Evolutionary conservation across 768 basidiomycete genomes (phyloP).

Genomic region (Xerocomellus intermedius): DNA sequence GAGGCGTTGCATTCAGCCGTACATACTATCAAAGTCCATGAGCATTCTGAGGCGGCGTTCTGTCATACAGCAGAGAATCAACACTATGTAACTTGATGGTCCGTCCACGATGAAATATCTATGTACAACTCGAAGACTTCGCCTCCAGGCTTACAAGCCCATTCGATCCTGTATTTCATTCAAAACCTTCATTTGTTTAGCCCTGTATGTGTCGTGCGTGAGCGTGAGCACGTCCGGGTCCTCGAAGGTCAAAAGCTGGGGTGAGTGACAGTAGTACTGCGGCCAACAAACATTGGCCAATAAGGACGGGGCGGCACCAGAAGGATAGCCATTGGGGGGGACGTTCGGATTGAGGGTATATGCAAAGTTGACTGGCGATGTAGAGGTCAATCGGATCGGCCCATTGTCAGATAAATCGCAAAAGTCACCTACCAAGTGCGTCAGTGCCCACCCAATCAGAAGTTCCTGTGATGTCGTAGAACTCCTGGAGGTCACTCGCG

Average conservation of each 20-base stretch:
- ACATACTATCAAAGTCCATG: too few relatives aligned
- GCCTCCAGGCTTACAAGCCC: conserved; percentile 3
- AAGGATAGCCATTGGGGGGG: conserved; percentile 7
- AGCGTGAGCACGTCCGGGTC: conserved; percentile 12
- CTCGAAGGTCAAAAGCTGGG: conserved; percentile 7
- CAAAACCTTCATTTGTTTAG: conserved; percentile 2
- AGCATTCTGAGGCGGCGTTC: too few relatives aligned
- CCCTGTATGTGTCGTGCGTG: conserved; percentile 7
- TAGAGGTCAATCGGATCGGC: background rate
- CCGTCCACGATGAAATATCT: too few relatives aligned
- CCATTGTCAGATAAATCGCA: too few relatives aligned
- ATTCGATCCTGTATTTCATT: conserved; percentile 7
- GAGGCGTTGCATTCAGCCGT: too few relatives aligned
- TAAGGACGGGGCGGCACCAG: conserved; percentile 5
- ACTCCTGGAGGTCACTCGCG: conserved; percentile 15
- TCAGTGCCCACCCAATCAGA: conserved; percentile 15
- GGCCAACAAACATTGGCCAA: conserved; percentile 7
- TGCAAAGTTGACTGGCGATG: conserved; percentile 15
- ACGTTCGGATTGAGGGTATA: conserved; percentile 10
- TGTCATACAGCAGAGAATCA: too few relatives aligned
- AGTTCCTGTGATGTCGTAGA: conserved; percentile 6
- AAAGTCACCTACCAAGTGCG: conserved; percentile 4
- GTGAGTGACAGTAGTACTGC: background rate
- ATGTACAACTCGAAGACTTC: too few relatives aligned
- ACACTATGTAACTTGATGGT: too few relatives aligned